Evolutionary conservation across 495 filamentous ascomycete species (phyloP), one percentile per base, ranked within the genome.

Genomic region (Aspergillus ostianus): DNA sequence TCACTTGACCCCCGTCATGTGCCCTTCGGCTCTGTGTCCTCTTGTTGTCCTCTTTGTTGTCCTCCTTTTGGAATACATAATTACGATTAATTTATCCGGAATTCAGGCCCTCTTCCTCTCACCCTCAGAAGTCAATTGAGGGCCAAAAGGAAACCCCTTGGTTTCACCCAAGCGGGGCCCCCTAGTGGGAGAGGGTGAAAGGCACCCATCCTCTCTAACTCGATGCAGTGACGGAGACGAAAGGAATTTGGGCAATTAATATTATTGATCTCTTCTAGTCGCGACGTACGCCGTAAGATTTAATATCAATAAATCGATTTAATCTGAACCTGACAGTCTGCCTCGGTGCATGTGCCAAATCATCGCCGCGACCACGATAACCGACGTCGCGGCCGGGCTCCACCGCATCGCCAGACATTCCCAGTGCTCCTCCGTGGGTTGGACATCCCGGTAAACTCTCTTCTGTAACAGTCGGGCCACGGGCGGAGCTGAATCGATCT

Each of bases 131-230:
- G 30, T 32, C 30, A 32, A 32, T 32, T 32, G 10, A 12, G 30
- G 30, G 30, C 30, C 30, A 32, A 32, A 32, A 32, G 8, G 1
- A 32, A 32, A 32, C 8, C 29, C 29, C 46, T 21, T 6, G 2
- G 46, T 47, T 47, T 47, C 46, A 49, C 47, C 47, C 3, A 6
- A 20, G 47, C 47, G 47, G 47, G 47, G 18, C 47, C 47, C 47
- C 47, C 47, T 49, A 49, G 47, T 49, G 47, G 47, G 47, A 49
- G 47, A 49, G 47, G 36, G 36, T 17, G 36, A 32, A 8, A 32
- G 6, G 30, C 7, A 32, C 1, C 7, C 36, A 8, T 15, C 1
- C 36, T 10, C 36, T 10, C 36, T 8, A 41, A 41, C 36, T 41
- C 36, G 13, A 41, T 41, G 36, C 36, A 41, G 36, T 41, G 36